phyloP scores from a whole-genome alignment of 2,329 filamentous ascomycete species.

The Aspergillus aculeatinus region DNA sequence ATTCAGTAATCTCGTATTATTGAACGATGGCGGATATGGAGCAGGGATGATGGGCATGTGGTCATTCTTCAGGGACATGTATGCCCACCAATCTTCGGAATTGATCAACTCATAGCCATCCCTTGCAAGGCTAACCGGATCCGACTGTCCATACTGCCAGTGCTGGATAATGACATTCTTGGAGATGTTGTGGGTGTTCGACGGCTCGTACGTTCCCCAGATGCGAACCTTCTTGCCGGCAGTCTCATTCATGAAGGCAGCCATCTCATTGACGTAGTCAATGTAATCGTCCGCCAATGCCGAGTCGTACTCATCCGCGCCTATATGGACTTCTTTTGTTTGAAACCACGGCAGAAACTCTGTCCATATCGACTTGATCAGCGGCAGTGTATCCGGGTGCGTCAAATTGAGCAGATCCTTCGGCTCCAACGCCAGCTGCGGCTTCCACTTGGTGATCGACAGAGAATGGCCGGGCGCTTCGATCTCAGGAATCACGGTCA shows the following conservation, averaged over 20 bases:
- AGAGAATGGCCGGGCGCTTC: constrained; percentile 60
- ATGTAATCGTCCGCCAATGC: constrained; percentile 52
- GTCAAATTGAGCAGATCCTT: constrained; percentile 57
- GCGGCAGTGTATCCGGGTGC: constrained; percentile 55
- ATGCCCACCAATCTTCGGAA: constrained; percentile 56
- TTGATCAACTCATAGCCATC: constrained; percentile 55
- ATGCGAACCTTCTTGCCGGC: constrained; percentile 52
- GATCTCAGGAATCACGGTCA: constrained; percentile 61
- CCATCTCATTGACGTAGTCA: constrained; percentile 54
- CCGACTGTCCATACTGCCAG: constrained; percentile 56
- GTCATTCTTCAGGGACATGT: constrained; percentile 57
- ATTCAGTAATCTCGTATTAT: constrained; percentile 49
- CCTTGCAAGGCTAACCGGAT: constrained; percentile 48
- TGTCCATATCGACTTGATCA: constrained; percentile 55
- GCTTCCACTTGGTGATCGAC: constrained; percentile 59
- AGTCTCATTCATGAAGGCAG: constrained; percentile 44
- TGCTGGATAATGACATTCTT: constrained; percentile 54
- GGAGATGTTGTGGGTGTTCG: constrained; percentile 40
- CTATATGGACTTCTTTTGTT: constrained; percentile 56
- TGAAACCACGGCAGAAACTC: constrained; percentile 59
- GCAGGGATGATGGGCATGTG: constrained; percentile 52
- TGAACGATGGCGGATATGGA: constrained; percentile 49
- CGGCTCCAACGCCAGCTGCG: constrained; percentile 52
- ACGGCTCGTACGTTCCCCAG: constrained; percentile 58
- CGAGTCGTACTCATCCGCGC: constrained; percentile 56